Evolutionary conservation across 257 asterid species (phyloP), one percentile per base, ranked within the genome.

Genomic region (Petunia axillaris): DNA sequence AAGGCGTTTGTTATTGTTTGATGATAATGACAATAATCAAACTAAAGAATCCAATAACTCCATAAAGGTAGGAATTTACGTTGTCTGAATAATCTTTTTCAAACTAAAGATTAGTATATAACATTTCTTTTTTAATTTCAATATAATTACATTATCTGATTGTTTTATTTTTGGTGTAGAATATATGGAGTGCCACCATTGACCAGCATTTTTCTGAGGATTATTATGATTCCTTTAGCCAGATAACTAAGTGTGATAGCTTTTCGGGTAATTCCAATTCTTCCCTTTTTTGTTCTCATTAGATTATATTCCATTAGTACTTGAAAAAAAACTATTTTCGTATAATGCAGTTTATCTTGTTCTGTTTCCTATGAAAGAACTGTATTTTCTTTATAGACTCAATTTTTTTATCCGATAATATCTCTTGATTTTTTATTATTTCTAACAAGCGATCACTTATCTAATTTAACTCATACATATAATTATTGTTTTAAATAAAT

Each of bases 1-100:
- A 76, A 89, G 98, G 62, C 83, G 93, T 52, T 74, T 91, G 73
- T 77, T 88, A 35, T 74, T 88, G 84, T 85, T 83, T 64, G 40
- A 78, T 38, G 81, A 80, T 38, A 83, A 87, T 65, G 82, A 79
- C 41, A 84, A 87, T 70, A 73, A 79, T 43, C 54, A 71, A 8
- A 7, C 14, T 81, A 16, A 80, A 66, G 80, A 76, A 36, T 78
- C 80, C 13, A 66, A 75, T 44, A n/a, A 83, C 85, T 50, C 82
- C 46, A 41, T 36, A 1, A 43, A 71, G 84, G 88, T 82, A 74
- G 2, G 39, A 6, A 8, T 8, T 15, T 5, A 2, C 40, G 57
- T 11, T 64, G 3, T 50, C 13, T 9, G 36, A 14, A 50, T 1
- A 40, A 8, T 81, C 11, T 50, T 64, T 0, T 78, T 11, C n/a